Evolutionary conservation across 1,284 basidiomycete species (phyloP).

Genomic region (Fomitopsis betulina): DNA sequence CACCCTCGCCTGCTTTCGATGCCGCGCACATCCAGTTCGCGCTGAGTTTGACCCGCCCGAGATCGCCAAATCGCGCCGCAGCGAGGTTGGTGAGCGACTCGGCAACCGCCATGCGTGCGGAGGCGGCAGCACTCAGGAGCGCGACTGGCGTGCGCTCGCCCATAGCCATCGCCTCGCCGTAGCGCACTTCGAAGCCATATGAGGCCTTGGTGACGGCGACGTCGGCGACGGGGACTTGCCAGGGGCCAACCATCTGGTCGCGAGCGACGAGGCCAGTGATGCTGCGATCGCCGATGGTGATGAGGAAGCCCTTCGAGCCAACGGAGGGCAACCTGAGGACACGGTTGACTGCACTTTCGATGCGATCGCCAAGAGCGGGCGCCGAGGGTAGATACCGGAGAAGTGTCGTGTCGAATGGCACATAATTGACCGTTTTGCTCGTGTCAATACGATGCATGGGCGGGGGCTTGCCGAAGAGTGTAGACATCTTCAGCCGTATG

Average conservation of each 20-base stretch:
- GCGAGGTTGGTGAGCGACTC: conserved; percentile 92
- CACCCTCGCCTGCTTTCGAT: conserved; percentile 86
- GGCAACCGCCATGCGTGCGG: conserved; percentile 93
- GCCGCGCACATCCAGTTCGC: conserved; percentile 99
- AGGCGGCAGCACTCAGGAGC: conserved; percentile 82
- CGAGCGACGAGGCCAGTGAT: conserved; percentile 94
- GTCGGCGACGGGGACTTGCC: conserved; percentile 97
- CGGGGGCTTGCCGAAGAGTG: conserved; percentile 95
- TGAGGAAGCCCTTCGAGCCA: conserved; percentile 94
- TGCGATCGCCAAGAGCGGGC: conserved; percentile 35
- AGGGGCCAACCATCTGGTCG: conserved; percentile 99
- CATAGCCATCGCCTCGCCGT: conserved; percentile 96
- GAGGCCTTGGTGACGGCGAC: conserved; percentile 93
- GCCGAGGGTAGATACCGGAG: conserved; percentile 54
- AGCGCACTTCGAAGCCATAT: conserved; percentile 86
- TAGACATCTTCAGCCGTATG: conserved; percentile 91
- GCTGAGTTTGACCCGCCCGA: conserved; percentile 85
- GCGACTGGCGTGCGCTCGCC: conserved; percentile 95
- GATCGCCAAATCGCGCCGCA: conserved; percentile 72
- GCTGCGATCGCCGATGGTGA: conserved; percentile 95
- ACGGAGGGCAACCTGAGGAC: conserved; percentile 91
- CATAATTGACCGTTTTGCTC: conserved; percentile 46
- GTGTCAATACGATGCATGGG: conserved; percentile 80
- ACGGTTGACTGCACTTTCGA: conserved; percentile 67
- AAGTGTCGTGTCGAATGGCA: conserved; percentile 73